Evolutionary conservation across 768 basidiomycete genomes (phyloP), one percentile per base, ranked within the genome.

Genomic region (Russula virescens): DNA sequence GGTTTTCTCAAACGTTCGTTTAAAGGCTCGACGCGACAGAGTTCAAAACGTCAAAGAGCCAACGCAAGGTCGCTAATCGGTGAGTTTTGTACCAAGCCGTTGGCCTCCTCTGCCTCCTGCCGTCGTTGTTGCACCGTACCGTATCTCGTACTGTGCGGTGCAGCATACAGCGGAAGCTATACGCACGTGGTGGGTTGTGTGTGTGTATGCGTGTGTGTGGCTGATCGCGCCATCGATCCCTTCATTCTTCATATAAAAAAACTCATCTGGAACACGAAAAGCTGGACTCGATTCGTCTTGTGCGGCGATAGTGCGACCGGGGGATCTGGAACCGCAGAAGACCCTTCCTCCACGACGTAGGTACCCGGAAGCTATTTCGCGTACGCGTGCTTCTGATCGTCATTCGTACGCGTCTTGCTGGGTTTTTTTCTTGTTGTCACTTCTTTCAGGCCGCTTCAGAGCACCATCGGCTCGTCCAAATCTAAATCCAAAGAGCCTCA

Each of bases 31-130:
- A 89, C 71, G 85, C 83, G 3, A 70, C 77, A 1, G 73, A 72
- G 40, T 93, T 92, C 74, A 82, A 81, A 63, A 81, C 88, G 0
- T 85, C 89, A 16, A 84, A 83, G 69, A 86, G 85, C 64, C 88
- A 92, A 69, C 78, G 91, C 46, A 87, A 92, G 71, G 72, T 91
- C 2, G 64, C 93, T 50, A 86, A 87, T 71, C 79, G 89, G 86
- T 89, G 66, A 60, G 73, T 62, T 31, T 25, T 49, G 38, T 14
- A 38, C 31, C 31, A 8, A 8, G 31, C 31, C 31, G 8, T n/a
- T n/a, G n/a, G n/a, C 31, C 31, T 31, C 31, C 31, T 8, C 31
- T 3, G 31, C 31, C 31, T 19, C 21, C 23, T 40, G 0, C 31
- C 21, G 19, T 10, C n/a, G 34, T 34, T 8, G 3, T 19, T 1